These are phyloP conservation scores for Passiflora organensis DNA, from an alignment of 345 rosid species.

Conservation along the genomic window DNA sequence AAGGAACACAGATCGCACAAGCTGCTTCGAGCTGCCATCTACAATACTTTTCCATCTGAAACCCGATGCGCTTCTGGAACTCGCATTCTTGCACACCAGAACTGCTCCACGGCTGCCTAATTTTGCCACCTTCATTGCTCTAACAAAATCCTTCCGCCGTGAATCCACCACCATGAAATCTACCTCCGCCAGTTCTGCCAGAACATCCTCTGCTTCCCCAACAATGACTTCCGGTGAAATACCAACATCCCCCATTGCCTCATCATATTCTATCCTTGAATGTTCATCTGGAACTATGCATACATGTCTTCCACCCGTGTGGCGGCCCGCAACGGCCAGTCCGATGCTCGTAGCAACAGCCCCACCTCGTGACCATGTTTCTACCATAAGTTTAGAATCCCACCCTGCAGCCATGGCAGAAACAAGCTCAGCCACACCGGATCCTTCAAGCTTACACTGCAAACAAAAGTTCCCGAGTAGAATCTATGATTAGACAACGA, in stretches of 20 bases:
- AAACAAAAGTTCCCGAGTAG: conserved; percentile 9
- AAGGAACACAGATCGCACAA: conserved; percentile 70
- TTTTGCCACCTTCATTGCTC: conserved; percentile 47
- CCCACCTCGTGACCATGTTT: conserved; percentile 81
- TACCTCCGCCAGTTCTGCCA: conserved; percentile 45
- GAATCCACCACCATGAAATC: conserved; percentile 86
- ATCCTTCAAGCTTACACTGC: conserved; percentile 58
- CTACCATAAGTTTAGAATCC: conserved; percentile 69
- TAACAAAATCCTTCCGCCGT: conserved; percentile 43
- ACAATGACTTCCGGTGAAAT: conserved; percentile 49
- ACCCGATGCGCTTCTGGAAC: conserved; percentile 29
- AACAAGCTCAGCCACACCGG: conserved; percentile 77
- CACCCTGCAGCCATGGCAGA: conserved; percentile 98
- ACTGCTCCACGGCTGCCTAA: conserved; percentile 73
- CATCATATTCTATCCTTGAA: conserved; percentile 47
- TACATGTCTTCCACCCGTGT: conserved; percentile 68
- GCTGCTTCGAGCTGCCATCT: conserved; percentile 43
- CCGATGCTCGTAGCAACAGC: conserved; percentile 61
- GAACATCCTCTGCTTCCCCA: conserved; percentile 39
- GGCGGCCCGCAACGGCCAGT: conserved; percentile 57
- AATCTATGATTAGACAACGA: neutral
- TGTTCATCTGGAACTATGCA: conserved; percentile 66
- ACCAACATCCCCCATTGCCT: conserved; percentile 37
- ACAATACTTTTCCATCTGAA: conserved; percentile 60
- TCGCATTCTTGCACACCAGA: conserved; percentile 73